Base-by-base conservation (phyloP, 129 eudicot genomes). In the Pittosporum tobira region DNA sequence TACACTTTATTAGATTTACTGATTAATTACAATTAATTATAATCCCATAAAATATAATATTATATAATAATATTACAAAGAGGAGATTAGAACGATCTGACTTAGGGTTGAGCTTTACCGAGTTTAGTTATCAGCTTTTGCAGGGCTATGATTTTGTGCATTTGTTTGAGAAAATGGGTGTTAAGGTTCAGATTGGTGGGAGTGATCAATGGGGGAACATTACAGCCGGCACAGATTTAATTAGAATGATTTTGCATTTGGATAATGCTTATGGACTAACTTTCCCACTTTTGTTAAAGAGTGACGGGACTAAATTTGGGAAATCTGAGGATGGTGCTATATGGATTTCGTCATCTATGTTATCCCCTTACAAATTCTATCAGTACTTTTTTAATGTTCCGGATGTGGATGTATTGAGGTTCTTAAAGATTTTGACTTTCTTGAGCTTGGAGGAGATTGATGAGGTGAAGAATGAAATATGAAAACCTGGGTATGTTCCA, bases 141-240 rank as follows among this genome's bases (percentile, higher is more conserved):
- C 94, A 85, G 66, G 98, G 94, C 7, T 90, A 85, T 42, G 97
- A 90, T 69, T 90, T 85, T 48, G 67, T 90, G 12, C 77, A 75
- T 40, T 57, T 90, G 31, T 83, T 70, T 51, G 56, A 71, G 37
- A 66, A 77, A 6, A 77, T 80, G 48, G 79, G 77, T 38, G 86
- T 90, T 14, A 72, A 54, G 9, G 87, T 86, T 40, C 98, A 90
- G 49, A 83, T 90, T 8, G 98, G 98, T 0, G 98, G 98, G 2
- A 85, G 94, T 30, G 98, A 90, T 70, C 98, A 90, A 40, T 90
- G 98, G 98, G 98, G 95, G 0, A 90, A 90, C 54, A 90, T 90
- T 13, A 90, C 98, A 0, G 95, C 95, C 0, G 98, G 98, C n/a
- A 90, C 98, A 0, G 98, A 90, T 16, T 69, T 90, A 2, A 76